Conservation (phyloP, 148 eudicot genomes). For the Tetragonia tetragonoides region DNA sequence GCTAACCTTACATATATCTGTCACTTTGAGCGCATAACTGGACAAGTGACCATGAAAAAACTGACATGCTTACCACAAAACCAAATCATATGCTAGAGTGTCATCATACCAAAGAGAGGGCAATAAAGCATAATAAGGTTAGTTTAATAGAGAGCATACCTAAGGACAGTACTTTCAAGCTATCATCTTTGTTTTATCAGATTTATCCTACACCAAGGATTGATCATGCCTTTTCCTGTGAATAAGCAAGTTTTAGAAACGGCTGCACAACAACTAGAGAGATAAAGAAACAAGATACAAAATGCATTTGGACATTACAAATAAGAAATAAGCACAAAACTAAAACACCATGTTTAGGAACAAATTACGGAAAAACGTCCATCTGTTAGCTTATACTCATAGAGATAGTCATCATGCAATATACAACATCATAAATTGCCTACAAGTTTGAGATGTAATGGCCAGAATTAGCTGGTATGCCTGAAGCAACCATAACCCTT, state of each 20-base stretch:
- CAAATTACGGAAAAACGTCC: not conserved
- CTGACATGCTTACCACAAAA: not conserved
- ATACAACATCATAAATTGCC: not conserved
- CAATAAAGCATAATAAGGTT: not conserved
- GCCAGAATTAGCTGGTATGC: not conserved
- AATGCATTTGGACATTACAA: not conserved
- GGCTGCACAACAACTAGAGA: not conserved
- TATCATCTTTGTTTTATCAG: conserved; percentile 18
- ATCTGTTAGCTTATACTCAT: not conserved
- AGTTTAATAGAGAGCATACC: conserved; percentile 22
- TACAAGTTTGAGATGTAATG: not conserved
- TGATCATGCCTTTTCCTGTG: conserved; percentile 40
- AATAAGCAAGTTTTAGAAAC: conserved; percentile 16
- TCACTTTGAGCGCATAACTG: not conserved
- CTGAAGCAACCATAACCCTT: not conserved
- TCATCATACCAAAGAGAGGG: not conserved
- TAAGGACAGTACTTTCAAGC: conserved; percentile 17
- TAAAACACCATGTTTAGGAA: not conserved
- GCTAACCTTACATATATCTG: not conserved
- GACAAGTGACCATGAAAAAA: not conserved
- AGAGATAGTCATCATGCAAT: not conserved
- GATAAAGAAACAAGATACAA: conserved; percentile 3
- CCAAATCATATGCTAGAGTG: not conserved
- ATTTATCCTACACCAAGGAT: conserved; percentile 15
- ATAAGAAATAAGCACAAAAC: not conserved